Evolutionary conservation across 352 stramenopile genomes (phyloP), one percentile per base, ranked within the genome.

Genomic region (Globisporangium mamillatum): DNA sequence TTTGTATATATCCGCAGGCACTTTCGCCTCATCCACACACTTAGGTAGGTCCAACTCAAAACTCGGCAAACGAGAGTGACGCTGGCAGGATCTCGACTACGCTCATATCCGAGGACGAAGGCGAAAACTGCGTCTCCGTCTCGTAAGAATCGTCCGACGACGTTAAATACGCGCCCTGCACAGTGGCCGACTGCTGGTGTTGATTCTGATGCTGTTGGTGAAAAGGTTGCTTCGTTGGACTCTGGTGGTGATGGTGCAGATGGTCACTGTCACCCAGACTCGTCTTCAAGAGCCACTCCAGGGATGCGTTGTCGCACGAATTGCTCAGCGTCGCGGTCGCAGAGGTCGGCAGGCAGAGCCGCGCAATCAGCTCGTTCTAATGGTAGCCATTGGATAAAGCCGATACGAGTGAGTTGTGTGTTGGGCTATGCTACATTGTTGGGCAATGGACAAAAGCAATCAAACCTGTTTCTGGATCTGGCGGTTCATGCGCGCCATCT

Each of bases 281-380:
- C 4, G 77, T 77, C 55, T 81, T 83, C 60, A 92, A 74, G 22
- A 90, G 72, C 82, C 81, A 90, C 70, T 92, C 84, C 38, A 90
- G 76, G 38, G 85, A 76, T 2, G 41, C 63, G 22, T 50, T 77
- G 24, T 90, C 84, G 25, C 44, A 74, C 2, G 63, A 64, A 12
- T 12, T 67, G 58, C 22, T 52, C 46, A 69, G 64, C 16, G 63
- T 57, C 8, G 66, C 59, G 14, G 58, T 52, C 14, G 64, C 54
- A 4, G 67, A 29, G 64, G 57, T 61, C 36, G 27, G 53, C 60
- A 68, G 50, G 76, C 70, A 50, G 62, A 64, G 50, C 1, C 66
- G 63, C 52, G 79, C 69, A 53, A 79, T 68, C 44, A 83, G 69
- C 10, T 81, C 57, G 65, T 81, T 89, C 65, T 32, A 32, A 32